A percentile compares a stretch with the other conserved stretches of the same genome.
Evolutionary conservation across 148 eudicot species (phyloP).

Genomic region (Rhododendron ovatum): DNA sequence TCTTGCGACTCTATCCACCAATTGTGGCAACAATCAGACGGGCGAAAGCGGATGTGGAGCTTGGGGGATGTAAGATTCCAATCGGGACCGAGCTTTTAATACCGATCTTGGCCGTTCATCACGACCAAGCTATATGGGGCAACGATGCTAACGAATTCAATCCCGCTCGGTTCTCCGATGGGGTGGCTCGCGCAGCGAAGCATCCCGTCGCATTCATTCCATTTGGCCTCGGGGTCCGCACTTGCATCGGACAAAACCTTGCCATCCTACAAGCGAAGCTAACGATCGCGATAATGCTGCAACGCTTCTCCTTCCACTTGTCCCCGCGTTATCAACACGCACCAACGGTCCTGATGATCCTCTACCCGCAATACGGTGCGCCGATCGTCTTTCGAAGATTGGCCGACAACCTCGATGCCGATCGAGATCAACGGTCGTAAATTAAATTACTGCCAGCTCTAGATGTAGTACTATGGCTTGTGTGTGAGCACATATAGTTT

Average conservation of each 20-base stretch:
- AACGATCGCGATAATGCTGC: constrained; percentile 59
- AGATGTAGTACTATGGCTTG: constrained; percentile 9
- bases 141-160: constrained; percentile 71
- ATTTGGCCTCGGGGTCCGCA: constrained; percentile 74
- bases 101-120: constrained; percentile 89
- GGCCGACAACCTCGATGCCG: background rate
- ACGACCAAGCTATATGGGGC: constrained; percentile 74
- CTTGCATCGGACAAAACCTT: constrained; percentile 85
- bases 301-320: constrained; percentile 58
- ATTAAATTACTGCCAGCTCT: background rate
- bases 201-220: constrained; percentile 88
- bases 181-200: constrained; percentile 78
- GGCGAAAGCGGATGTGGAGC: constrained; percentile 66
- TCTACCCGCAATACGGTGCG: constrained; percentile 86
- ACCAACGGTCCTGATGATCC: constrained; percentile 79
- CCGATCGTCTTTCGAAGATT: constrained; percentile 60
- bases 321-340: constrained; percentile 80
- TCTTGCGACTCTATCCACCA: constrained; percentile 77
- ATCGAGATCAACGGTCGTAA: constrained; percentile 21
- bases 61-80: constrained; percentile 63
- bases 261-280: constrained; percentile 78
- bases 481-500: constrained; percentile 21
- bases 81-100: constrained; percentile 74
- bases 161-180: constrained; percentile 64
- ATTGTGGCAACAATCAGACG: constrained; percentile 81